phyloP scores from a whole-genome alignment of 176 grass and related monocot genomes.

The Carex littledalei region DNA sequence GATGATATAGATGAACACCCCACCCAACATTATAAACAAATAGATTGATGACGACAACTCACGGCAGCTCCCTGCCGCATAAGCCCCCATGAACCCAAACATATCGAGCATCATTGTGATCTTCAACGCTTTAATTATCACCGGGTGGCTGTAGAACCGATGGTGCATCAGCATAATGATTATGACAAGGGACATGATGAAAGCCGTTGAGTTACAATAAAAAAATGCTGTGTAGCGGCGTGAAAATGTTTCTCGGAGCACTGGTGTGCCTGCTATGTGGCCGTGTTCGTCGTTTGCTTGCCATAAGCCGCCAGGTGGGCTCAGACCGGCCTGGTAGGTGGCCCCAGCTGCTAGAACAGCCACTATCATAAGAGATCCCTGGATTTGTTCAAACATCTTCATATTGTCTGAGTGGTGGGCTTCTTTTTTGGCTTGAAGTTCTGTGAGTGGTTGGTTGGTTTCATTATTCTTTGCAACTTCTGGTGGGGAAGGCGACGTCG shows the following conservation, averaged over 20 bases:
- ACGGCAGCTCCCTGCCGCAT: slow-evolving; percentile 42
- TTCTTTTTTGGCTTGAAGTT: no score
- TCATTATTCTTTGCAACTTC: not conserved
- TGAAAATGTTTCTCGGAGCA: slow-evolving; percentile 18
- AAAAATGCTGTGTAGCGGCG: slow-evolving; percentile 31
- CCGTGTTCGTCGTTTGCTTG: not conserved
- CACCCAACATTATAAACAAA: slow-evolving; percentile 32
- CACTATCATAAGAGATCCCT: slow-evolving; percentile 21
- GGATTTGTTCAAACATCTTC: not conserved
- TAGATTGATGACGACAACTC: slow-evolving; percentile 28
- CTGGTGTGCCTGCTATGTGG: slow-evolving; percentile 15
- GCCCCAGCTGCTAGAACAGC: slow-evolving; percentile 29
- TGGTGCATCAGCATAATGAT: slow-evolving; percentile 25
- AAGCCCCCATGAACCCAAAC: slow-evolving; percentile 50
- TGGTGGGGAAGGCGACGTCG: not conserved
- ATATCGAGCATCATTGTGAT: slow-evolving; percentile 43
- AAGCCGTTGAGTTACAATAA: slow-evolving; percentile 27
- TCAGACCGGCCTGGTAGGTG: slow-evolving; percentile 41
- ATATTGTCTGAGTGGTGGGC: not conserved
- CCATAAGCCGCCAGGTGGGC: slow-evolving; percentile 38
- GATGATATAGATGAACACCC: slow-evolving; percentile 39
- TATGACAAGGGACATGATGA: slow-evolving; percentile 28
- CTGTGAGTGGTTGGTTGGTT: not conserved
- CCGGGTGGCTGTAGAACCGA: not conserved
- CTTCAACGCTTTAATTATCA: slow-evolving; percentile 31